Evolutionary conservation across 75 land plant species (phyloP).

Genomic region (Ceratopteris richardii): DNA sequence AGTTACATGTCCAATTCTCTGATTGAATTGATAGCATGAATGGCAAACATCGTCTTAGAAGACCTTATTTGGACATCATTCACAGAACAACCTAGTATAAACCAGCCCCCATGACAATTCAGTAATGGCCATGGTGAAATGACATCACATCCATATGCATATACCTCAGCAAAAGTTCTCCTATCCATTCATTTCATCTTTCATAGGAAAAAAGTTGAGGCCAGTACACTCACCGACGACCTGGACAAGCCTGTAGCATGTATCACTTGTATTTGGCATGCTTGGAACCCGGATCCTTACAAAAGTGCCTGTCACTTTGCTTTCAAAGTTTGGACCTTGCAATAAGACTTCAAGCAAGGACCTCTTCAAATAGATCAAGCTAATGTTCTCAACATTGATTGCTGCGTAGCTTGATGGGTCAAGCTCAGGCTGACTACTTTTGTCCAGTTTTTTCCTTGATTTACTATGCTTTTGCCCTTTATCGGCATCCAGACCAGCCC

Average conservation of each 20-base stretch:
- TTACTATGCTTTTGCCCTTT: constrained; percentile 15
- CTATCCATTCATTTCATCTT: too few relatives aligned
- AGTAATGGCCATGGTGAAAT: too few relatives aligned
- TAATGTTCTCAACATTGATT: constrained; percentile 41
- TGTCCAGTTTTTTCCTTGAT: constrained; percentile 7
- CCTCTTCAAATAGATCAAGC: constrained; percentile 53
- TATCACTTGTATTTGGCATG: constrained; percentile 40
- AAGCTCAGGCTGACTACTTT: constrained; percentile 14
- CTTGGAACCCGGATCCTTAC: constrained; percentile 73
- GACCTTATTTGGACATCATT: too few relatives aligned
- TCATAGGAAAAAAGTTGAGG: too few relatives aligned
- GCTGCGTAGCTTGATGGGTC: constrained; percentile 34
- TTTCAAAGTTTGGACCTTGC: constrained; percentile 48
- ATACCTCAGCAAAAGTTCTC: too few relatives aligned
- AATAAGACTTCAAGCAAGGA: constrained; percentile 46
- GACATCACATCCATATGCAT: too few relatives aligned
- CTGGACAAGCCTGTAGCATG: constrained; percentile 42
- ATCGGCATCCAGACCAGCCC: constrained; percentile 7
- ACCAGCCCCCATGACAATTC: too few relatives aligned
- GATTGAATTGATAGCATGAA: too few relatives aligned
- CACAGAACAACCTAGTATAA: too few relatives aligned
- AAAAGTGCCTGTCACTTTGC: constrained; percentile 53
- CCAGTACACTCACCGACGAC: constrained; percentile 48
- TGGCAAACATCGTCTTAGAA: too few relatives aligned
- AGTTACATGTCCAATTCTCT: too few relatives aligned